Percentiles rank a stretch among this genome's conserved stretches.
These are phyloP conservation scores for Microcos paniculata DNA, from an alignment of 345 rosid genomes.

Conservation along the genomic window DNA sequence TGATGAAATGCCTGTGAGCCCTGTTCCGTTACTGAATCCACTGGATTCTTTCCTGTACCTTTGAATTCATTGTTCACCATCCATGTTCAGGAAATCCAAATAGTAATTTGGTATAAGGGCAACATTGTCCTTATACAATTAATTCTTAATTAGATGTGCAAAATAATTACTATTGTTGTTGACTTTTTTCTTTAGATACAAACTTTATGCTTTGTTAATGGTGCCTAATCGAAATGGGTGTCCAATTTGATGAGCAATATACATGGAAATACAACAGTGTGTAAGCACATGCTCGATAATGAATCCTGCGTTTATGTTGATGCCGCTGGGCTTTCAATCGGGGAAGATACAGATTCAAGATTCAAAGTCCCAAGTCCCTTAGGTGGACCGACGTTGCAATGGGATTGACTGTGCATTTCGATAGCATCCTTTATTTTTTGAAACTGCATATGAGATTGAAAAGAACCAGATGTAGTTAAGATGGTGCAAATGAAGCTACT, in stretches of 20 bases:
- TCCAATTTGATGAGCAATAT: neutral
- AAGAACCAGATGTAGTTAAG: conserved; percentile 3
- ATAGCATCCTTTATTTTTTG: conserved; percentile 89
- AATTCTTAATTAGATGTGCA: too few species aligned
- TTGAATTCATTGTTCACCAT: too few species aligned
- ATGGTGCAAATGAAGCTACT: neutral
- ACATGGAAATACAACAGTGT: conserved; percentile 3
- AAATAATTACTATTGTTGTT: too few species aligned
- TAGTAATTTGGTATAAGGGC: too few species aligned
- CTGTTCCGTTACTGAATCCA: too few species aligned
- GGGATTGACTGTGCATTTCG: conserved; percentile 56
- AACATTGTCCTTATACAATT: too few species aligned
- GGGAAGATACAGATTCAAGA: conserved; percentile 47
- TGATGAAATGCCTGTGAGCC: too few species aligned
- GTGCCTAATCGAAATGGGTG: neutral
- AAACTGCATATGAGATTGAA: conserved; percentile 48
- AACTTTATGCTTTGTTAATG: too few species aligned
- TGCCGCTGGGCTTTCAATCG: conserved; percentile 40
- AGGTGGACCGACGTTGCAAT: conserved; percentile 56
- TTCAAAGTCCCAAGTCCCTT: conserved; percentile 57
- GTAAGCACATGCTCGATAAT: conserved; percentile 11
- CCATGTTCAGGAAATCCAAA: too few species aligned
- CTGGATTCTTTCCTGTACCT: too few species aligned
- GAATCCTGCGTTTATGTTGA: conserved; percentile 30
- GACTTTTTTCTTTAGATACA: too few species aligned